phyloP scores from a whole-genome alignment of 441 rosid species.

The Gossypium aridum region DNA sequence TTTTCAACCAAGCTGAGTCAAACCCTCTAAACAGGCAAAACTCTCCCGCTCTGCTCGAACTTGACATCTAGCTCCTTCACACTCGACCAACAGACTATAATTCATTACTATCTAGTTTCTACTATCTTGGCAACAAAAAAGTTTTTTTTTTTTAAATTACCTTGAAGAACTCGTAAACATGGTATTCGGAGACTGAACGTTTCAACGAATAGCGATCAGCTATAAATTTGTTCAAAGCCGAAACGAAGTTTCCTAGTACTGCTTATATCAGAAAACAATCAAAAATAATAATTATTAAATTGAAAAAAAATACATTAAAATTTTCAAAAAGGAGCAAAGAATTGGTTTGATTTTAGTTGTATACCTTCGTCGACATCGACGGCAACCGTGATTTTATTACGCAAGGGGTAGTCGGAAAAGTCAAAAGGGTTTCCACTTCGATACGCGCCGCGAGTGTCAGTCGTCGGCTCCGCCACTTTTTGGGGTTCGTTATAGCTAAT shows the following conservation, averaged over 20 bases:
- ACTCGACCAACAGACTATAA: no score
- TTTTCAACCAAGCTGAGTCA: no score
- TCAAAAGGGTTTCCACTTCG: constrained; percentile 33
- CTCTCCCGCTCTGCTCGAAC: no score
- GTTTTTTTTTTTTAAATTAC: constrained; percentile 24
- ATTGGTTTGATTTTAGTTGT: not conserved
- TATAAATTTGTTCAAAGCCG: constrained; percentile 85
- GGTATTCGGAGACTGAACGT: constrained; percentile 82
- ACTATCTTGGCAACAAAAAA: not conserved
- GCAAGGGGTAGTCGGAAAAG: constrained; percentile 23
- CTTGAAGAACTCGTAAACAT: constrained; percentile 95
- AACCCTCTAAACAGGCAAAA: no score
- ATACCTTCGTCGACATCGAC: constrained; percentile 95
- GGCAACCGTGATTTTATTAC: constrained; percentile 68
- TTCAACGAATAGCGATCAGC: constrained; percentile 71
- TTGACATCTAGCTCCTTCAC: no score
- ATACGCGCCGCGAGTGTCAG: constrained; percentile 33
- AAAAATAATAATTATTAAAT: not conserved
- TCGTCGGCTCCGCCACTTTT: constrained; percentile 23
- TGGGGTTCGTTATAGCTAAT: constrained; percentile 9
- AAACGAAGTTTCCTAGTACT: constrained; percentile 92
- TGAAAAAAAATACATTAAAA: not conserved
- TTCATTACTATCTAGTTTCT: not conserved
- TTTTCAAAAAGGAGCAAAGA: not conserved
- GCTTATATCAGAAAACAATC: constrained; percentile 14